Percentiles rank a stretch among this genome's conserved stretches.
Conservation (phyloP, 2,329 filamentous ascomycete species). For the Remersonia thermophila region DNA sequence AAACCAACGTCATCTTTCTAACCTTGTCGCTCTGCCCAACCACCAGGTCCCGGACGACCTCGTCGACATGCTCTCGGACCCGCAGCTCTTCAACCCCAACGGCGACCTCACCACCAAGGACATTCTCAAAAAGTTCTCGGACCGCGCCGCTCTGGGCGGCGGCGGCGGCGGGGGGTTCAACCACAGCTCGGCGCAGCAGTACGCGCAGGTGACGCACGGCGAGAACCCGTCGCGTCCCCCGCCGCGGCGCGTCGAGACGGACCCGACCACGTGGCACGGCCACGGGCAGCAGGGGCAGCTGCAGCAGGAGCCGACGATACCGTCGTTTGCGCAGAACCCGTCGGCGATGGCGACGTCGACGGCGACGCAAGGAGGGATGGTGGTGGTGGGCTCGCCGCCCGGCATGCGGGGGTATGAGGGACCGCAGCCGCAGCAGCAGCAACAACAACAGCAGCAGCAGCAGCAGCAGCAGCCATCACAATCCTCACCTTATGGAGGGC, state of each 20-base stretch:
- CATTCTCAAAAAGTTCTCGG: slow-evolving; percentile 85
- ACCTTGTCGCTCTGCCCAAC: slow-evolving; percentile 18
- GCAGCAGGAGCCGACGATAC: slow-evolving; percentile 47
- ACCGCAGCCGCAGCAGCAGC: too few species aligned
- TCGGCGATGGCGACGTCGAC: slow-evolving; percentile 34
- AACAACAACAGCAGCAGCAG: too few species aligned
- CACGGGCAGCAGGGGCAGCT: slow-evolving; percentile 39
- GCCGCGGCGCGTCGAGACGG: slow-evolving; percentile 66
- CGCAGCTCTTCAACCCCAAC: slow-evolving; percentile 64
- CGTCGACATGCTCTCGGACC: slow-evolving; percentile 73
- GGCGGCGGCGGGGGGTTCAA: too few species aligned
- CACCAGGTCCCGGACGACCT: slow-evolving; percentile 90
- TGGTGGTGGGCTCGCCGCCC: too few species aligned
- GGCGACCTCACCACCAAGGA: slow-evolving; percentile 93
- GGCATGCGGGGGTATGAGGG: too few species aligned
- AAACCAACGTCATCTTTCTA: too few species aligned
- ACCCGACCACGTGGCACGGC: slow-evolving; percentile 63
- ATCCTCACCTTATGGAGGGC: too few species aligned
- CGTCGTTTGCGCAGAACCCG: slow-evolving; percentile 2
- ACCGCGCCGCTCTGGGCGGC: slow-evolving; percentile 39
- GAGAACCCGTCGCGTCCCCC: slow-evolving; percentile 44
- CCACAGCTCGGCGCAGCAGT: too few species aligned
- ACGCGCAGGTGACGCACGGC: slow-evolving; percentile 47
- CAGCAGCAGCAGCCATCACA: too few species aligned
- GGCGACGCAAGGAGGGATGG: slow-evolving; percentile 34